Evolutionary conservation across 2,329 filamentous ascomycete genomes (phyloP), one percentile per base, ranked within the genome.

Genomic region (Thielaviopsis punctulata): DNA sequence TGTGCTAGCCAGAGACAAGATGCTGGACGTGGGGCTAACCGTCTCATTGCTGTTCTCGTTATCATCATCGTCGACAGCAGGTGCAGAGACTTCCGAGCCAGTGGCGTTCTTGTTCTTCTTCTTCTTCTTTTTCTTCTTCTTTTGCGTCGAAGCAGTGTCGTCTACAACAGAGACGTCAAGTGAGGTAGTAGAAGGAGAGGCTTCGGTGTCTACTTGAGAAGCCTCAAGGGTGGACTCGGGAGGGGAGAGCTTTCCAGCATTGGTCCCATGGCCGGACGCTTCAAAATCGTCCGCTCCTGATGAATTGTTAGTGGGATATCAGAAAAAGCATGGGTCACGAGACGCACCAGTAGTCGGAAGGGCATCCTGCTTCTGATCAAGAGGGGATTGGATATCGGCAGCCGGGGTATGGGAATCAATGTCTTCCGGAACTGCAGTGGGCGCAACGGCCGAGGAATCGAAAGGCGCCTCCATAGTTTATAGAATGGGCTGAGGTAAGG

Each of bases 121-220:
- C 46, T 50, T 48, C 43, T 52, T 54, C 45, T 51, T 55, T 13
- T 50, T 52, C 21, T 55, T 48, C 51, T 43, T 52, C 13, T 25
- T 52, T 24, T 45, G 33, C 30, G 51, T 44, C 3, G 45, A 52
- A 19, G 45, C 5, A 45, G 22, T 21, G 22, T 15, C 22, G 9
- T 45, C 44, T 45, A 6, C 12, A 22, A 22, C 44, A 15, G 18
- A 4, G 13, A 18, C 21, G n/a, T 21, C 2, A 10, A 18, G 21
- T 9, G 18, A 21, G 8, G 19, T 10, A 23, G 8, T 22, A 45
- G 44, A 23, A 3, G 36, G n/a, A 3, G 36, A 41, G 36, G n/a
- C n/a, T n/a, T 41, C 36, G 19, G 3, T 12, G 15, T 18, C 15
- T 18, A 8, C 36, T 7, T 41, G 36, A 41, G 36, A 41, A 19